Base-by-base conservation (phyloP, 148 eudicot species). In the Vaccinium macrocarpon region DNA sequence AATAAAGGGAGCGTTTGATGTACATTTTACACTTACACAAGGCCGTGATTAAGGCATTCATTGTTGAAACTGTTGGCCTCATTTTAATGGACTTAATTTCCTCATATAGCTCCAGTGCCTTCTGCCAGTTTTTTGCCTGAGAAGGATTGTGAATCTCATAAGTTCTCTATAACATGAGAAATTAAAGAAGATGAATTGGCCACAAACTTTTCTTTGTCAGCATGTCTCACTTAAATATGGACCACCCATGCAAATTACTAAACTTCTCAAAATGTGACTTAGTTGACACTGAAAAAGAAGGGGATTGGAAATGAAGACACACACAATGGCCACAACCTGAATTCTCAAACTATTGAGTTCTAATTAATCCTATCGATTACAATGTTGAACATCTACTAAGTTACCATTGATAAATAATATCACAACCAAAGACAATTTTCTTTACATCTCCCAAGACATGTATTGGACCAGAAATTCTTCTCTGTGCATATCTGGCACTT, bases 21-120 rank as follows among this genome's bases (percentile, higher is more conserved):
- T 16, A 18, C 29, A 72, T 72, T 21, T 74, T 9, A n/a, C 42
- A 89, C 99, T 91, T 92, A 97, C 99, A 95, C 84, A 97, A 87
- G 66, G 94, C 92, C 83, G 99, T 97, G 73, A 97, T 88, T 82
- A 95, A 89, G 57, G 99, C 99, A 92, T 97, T 97, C 94, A 95
- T 88, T 72, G 94, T 92, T 73, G 96, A 84, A 83, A 97, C 96
- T 68, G 98, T 88, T 78, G 96, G 98, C 83, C 87, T 91, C 90
- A 97, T 78, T 53, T 88, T 91, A 90, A 89, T 84, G 56, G 88
- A 77, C 88, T 91, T 93, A 79, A 93, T 88, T 38, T 95, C 92
- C 89, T 91, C 96, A 86, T 92, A 92, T 29, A 97, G 90, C 88
- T 91, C 93, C 90, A 95, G 85, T 62, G 99, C 99, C 88, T 89